Evolutionary conservation across 306 rosid genomes (phyloP).

Genomic region (Oxytropis ochrocephala): DNA sequence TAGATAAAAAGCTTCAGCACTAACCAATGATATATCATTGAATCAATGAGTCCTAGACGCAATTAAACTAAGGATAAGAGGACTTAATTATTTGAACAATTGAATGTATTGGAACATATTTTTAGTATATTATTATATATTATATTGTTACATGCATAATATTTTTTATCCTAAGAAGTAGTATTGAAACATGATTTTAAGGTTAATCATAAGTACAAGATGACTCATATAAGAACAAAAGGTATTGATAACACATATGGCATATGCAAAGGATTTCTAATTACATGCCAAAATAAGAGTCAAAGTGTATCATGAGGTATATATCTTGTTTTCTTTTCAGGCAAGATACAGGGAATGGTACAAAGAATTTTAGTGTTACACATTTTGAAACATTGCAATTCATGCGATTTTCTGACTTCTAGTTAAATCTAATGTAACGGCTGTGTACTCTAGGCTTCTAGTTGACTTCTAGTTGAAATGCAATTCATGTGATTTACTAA

Average conservation of each 20-base stretch:
- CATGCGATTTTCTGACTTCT: not conserved
- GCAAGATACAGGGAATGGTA: not conserved
- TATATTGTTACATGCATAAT: not conserved
- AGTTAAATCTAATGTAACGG: not conserved
- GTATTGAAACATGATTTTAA: not conserved
- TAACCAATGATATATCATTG: not conserved
- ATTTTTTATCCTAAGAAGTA: not conserved
- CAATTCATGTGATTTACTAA: too few relatives aligned
- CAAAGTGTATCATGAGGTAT: constrained; percentile 3
- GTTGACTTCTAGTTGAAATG: too few relatives aligned
- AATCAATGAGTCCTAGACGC: constrained; percentile 20
- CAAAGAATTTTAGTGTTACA: not conserved
- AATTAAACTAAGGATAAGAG: not conserved
- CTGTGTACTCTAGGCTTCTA: not conserved
- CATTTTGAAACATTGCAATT: not conserved
- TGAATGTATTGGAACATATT: not conserved
- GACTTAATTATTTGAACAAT: not conserved
- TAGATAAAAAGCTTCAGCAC: constrained; percentile 24
- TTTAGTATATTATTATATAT: not conserved
- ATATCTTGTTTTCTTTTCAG: not conserved
- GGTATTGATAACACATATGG: not conserved
- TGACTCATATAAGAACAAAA: not conserved
- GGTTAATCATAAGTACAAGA: not conserved
- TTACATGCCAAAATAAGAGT: constrained; percentile 1
- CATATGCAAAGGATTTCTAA: not conserved